Conservation (phyloP, 352 stramenopile species). For the Globisporangium nodosum region DNA sequence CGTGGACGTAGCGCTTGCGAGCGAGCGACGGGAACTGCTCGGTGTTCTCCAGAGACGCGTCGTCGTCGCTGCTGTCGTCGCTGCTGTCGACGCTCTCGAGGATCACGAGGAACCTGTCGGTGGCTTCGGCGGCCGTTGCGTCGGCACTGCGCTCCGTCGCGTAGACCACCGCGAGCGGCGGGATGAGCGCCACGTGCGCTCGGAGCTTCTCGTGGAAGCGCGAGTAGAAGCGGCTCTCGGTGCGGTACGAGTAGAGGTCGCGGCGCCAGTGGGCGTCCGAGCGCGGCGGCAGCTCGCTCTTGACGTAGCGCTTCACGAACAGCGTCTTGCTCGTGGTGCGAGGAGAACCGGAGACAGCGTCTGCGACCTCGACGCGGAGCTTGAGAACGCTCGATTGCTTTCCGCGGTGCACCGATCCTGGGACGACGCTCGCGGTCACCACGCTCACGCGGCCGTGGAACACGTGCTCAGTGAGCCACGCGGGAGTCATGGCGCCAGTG, state of each 20-base stretch:
- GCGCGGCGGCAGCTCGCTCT: conserved; percentile 39
- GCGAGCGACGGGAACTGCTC: not conserved
- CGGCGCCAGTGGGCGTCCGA: conserved; percentile 41
- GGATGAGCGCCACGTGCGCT: conserved; percentile 34
- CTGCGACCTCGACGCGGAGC: conserved; percentile 22
- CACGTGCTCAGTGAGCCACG: conserved; percentile 39
- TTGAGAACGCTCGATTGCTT: conserved; percentile 51
- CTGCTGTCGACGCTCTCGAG: conserved; percentile 32
- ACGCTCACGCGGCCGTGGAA: conserved; percentile 11
- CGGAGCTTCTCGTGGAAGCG: conserved; percentile 29
- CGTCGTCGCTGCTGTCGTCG: not conserved
- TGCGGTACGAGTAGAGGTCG: conserved; percentile 56
- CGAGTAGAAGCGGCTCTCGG: conserved; percentile 55
- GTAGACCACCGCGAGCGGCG: conserved; percentile 38
- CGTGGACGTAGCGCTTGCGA: conserved; percentile 18
- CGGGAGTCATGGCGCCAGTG: conserved; percentile 24
- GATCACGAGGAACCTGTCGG: conserved; percentile 47
- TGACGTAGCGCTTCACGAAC: conserved; percentile 66
- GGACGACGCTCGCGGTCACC: conserved; percentile 18
- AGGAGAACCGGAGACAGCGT: not conserved
- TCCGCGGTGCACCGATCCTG: conserved; percentile 31
- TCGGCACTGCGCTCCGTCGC: conserved; percentile 12
- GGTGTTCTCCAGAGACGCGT: not conserved
- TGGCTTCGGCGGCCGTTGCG: conserved; percentile 7
- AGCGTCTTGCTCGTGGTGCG: conserved; percentile 12